Evolutionary conservation across 805 yeast genomes (phyloP).

Genomic region (Candida odintsovae): DNA sequence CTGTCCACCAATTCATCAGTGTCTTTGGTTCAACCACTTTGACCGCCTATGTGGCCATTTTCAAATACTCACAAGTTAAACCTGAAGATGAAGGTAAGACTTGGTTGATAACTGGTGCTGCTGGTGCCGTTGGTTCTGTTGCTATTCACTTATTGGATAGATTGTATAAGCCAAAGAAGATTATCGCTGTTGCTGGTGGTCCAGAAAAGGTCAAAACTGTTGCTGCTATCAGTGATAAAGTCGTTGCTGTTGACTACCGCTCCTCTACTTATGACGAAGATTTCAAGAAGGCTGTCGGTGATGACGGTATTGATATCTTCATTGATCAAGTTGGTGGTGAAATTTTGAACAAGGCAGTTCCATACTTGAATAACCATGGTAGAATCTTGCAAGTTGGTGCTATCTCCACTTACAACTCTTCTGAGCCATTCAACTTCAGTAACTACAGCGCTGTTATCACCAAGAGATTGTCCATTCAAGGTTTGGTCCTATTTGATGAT

Average conservation of each 20-base stretch:
- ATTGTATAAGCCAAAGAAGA: slow-evolving; percentile 45
- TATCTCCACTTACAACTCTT: slow-evolving; percentile 48
- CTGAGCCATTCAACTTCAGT: slow-evolving; percentile 28
- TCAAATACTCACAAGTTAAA: slow-evolving; percentile 41
- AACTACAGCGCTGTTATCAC: slow-evolving; percentile 40
- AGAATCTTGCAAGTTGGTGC: slow-evolving; percentile 58
- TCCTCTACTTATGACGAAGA: slow-evolving; percentile 32
- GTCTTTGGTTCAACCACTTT: slow-evolving; percentile 52
- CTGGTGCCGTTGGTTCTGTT: slow-evolving; percentile 68
- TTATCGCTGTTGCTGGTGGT: slow-evolving; percentile 60
- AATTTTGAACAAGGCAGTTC: slow-evolving; percentile 40
- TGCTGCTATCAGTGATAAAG: slow-evolving; percentile 48
- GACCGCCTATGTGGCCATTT: slow-evolving; percentile 56
- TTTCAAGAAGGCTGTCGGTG: slow-evolving; percentile 37
- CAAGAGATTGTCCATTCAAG: slow-evolving; percentile 46
- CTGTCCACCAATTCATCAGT: slow-evolving; percentile 39
- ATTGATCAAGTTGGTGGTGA: slow-evolving; percentile 65
- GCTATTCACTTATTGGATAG: slow-evolving; percentile 53
- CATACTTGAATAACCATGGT: slow-evolving; percentile 32
- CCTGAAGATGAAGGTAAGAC: slow-evolving; percentile 37
- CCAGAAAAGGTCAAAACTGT: slow-evolving; percentile 48
- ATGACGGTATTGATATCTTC: slow-evolving; percentile 44
- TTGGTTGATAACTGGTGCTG: slow-evolving; percentile 56
- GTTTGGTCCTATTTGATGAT: slow-evolving; percentile 47
- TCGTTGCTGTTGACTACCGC: slow-evolving; percentile 47